phyloP scores from a whole-genome alignment of 768 basidiomycete species.

The Boletus pseudopeckii region DNA sequence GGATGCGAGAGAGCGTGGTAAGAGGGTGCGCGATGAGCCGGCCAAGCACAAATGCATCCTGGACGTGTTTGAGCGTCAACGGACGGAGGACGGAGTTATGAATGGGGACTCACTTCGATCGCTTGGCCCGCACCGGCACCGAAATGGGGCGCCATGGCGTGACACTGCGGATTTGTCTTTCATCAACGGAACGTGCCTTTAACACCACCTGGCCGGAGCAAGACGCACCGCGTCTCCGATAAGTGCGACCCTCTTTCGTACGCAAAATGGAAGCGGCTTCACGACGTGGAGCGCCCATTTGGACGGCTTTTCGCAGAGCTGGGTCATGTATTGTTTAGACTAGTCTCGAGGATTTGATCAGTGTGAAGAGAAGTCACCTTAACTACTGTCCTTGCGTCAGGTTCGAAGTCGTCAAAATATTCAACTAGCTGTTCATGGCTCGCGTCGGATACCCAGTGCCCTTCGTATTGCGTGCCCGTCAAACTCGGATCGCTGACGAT shows the following conservation, averaged over 20 bases:
- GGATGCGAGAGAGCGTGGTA: constrained; percentile 1
- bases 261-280: constrained; percentile 38
- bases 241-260: constrained; percentile 40
- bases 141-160: constrained; percentile 26
- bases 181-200: background rate
- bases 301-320: constrained; percentile 37
- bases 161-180: constrained; percentile 4
- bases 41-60: constrained; percentile 22
- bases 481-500: constrained; percentile 28
- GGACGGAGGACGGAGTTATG: background rate
- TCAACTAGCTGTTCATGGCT: constrained; percentile 34
- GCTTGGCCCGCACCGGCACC: constrained; percentile 28
- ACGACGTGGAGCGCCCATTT: constrained; percentile 47
- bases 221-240: constrained; percentile 47
- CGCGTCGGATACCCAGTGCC: constrained; percentile 30
- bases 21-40: constrained; percentile 19
- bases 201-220: background rate
- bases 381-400: constrained; percentile 31
- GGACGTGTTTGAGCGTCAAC: background rate
- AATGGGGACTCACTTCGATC: constrained; percentile 16
- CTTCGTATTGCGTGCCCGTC: constrained; percentile 31
- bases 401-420: constrained; percentile 35
- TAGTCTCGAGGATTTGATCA: background rate
- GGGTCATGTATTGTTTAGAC: background rate
- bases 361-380: constrained; percentile 16